Percentiles rank a stretch among this genome's conserved stretches.
These are phyloP conservation scores for Astragalus membranaceus DNA, from an alignment of 306 rosid species.

Conservation along the genomic window DNA sequence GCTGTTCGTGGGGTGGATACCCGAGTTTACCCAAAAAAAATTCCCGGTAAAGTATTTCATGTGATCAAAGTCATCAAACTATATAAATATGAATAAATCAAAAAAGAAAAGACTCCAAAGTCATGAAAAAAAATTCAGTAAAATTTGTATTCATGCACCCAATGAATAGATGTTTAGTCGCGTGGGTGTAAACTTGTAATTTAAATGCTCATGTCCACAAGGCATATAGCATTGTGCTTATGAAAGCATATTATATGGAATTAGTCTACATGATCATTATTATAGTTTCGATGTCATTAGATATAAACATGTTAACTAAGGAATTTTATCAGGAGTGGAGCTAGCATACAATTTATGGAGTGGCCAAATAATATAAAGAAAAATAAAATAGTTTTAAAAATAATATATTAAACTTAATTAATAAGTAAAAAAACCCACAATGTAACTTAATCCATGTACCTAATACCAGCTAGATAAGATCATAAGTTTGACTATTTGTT, in stretches of 20 bases:
- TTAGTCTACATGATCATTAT: neutral
- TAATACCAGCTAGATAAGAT: neutral
- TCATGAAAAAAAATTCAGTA: neutral
- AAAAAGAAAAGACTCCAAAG: neutral
- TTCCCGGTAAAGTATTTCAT: constrained; percentile 53
- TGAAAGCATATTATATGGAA: neutral
- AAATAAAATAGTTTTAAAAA: too few relatives aligned
- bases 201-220: neutral
- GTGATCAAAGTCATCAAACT: too few relatives aligned
- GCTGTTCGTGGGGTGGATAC: too few relatives aligned
- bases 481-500: too few relatives aligned
- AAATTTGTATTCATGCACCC: neutral
- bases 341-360: too few relatives aligned
- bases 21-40: too few relatives aligned
- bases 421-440: too few relatives aligned
- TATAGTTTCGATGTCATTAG: neutral
- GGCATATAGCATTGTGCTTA: neutral
- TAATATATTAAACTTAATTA: too few relatives aligned
- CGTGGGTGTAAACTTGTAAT: neutral
- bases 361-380: too few relatives aligned
- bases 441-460: neutral
- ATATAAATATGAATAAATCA: neutral
- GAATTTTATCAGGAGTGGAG: too few relatives aligned
- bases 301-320: neutral
- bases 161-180: neutral